Evolutionary conservation across 805 yeast species (phyloP).

Genomic region (Diddensiella transvaalensis): DNA sequence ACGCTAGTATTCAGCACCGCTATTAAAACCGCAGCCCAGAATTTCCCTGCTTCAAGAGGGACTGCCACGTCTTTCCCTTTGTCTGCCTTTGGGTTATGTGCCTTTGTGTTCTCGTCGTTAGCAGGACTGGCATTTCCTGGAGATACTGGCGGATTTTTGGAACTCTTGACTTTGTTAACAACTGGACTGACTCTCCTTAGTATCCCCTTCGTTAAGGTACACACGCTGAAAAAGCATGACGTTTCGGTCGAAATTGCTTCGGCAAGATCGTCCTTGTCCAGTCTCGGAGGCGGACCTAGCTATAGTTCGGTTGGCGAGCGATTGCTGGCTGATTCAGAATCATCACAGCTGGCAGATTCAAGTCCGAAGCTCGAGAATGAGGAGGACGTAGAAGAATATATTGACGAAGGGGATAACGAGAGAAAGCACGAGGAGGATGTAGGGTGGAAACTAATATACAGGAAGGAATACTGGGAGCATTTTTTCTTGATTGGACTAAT

Average conservation of each 20-base stretch:
- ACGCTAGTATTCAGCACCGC: conserved; percentile 61
- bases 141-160: conserved; percentile 24
- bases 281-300: conserved; percentile 1
- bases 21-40: conserved; percentile 68
- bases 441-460: conserved; percentile 2
- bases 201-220: conserved; percentile 20
- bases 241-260: neutral
- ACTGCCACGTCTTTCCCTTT: conserved; percentile 73
- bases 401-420: conserved; percentile 14
- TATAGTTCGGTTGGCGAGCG: conserved; percentile 3
- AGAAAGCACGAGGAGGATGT: neutral
- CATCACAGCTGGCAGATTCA: neutral
- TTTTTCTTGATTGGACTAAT: conserved; percentile 45
- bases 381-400: neutral
- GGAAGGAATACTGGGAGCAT: conserved; percentile 24
- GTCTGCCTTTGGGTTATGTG: conserved; percentile 72
- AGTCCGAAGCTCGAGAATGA: neutral
- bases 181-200: conserved; percentile 14
- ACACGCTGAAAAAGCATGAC: conserved; percentile 3
- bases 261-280: conserved; percentile 1
- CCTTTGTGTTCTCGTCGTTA: conserved; percentile 60
- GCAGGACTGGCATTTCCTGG: conserved; percentile 36
- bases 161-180: conserved; percentile 18
- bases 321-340: neutral
- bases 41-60: conserved; percentile 64